Base-by-base conservation (phyloP, 805 yeast genomes). In the Myxozyma kluyveri region DNA sequence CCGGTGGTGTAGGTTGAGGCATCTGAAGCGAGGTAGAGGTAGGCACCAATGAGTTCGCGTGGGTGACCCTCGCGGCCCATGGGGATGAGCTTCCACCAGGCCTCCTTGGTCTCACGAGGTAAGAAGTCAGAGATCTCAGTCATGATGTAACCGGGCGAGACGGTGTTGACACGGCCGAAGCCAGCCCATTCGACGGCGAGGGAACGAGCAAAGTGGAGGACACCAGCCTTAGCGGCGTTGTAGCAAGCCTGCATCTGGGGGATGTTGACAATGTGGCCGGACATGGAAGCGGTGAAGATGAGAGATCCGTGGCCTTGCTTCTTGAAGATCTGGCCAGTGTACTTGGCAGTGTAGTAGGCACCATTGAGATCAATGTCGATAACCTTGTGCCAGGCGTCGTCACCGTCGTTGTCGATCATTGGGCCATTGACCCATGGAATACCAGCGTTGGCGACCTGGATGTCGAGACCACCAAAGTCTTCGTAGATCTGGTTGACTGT, bases 361-460 rank as follows among this genome's bases (percentile, higher is more conserved):
- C 93, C 88, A 65, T 86, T 83, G 56, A 89, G 73, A 66, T 89
- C 93, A 49, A 86, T 79, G 65, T 81, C 79, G 65, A 88, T 76
- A 50, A 88, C 80, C 60, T 80, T 80, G 66, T 77, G 73, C 90
- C 95, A 89, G 62, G 80, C 82, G 48, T 71, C 70, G 59, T 52
- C 43, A 56, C 79, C 80, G 43, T 66, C 64, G 53, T 70, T 72
- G 50, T 77, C 78, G 50, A 79, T 67, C 56, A 81, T 14, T 18
- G 78, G 78, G 21, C 90, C 89, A 26, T 78, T 74, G 21, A 80
- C 76, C 95, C 95, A 88, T 14, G 88, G 82, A 43, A 87, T 81
- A 38, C 96, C 96, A 12, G 96, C 96, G 67, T 88, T 88, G 62
- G 95, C 95, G 42, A 88, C 93, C 63, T 86, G 84, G 24, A 87